Percentiles rank a stretch among this genome's conserved stretches.
Evolutionary conservation across 169 alveolate genomes (phyloP).

Genomic region (Plasmodium ovale): DNA sequence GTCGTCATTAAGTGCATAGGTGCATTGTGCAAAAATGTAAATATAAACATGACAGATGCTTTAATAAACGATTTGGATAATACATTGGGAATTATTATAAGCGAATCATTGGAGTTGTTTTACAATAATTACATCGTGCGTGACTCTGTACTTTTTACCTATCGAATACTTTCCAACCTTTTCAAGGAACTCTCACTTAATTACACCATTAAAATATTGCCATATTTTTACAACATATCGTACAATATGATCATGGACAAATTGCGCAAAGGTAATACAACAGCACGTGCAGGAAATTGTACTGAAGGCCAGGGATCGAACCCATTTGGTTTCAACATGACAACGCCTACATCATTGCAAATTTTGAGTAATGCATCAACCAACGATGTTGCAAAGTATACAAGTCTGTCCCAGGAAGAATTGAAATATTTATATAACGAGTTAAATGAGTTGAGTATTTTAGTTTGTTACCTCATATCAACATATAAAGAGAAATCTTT

Average conservation of each 20-base stretch:
- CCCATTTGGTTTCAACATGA: slow-evolving; percentile 16
- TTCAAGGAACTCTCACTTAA: slow-evolving; percentile 73
- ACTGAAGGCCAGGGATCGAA: not conserved
- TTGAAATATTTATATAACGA: slow-evolving; percentile 64
- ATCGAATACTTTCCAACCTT: slow-evolving; percentile 49
- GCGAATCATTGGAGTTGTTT: slow-evolving; percentile 69
- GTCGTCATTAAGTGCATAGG: slow-evolving; percentile 68
- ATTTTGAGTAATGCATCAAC: not conserved
- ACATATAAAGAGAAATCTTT: slow-evolving; percentile 66
- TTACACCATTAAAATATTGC: slow-evolving; percentile 57
- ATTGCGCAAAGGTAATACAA: slow-evolving; percentile 8
- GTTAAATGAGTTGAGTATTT: slow-evolving; percentile 51
- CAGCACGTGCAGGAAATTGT: not conserved
- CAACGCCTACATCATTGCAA: slow-evolving; percentile 52
- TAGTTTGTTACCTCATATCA: slow-evolving; percentile 70
- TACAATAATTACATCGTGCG: slow-evolving; percentile 60
- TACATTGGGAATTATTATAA: slow-evolving; percentile 60
- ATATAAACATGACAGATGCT: slow-evolving; percentile 40
- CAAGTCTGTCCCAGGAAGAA: slow-evolving; percentile 36
- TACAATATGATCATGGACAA: slow-evolving; percentile 54
- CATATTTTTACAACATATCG: slow-evolving; percentile 66
- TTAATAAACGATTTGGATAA: slow-evolving; percentile 55
- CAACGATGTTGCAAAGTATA: not conserved
- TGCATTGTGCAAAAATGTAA: slow-evolving; percentile 73
- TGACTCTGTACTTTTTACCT: slow-evolving; percentile 61